Percentiles rank a stretch among this genome's conserved stretches.
These are phyloP conservation scores for Beta lomatogona DNA, from an alignment of 179 eudicot species.

Conservation along the genomic window DNA sequence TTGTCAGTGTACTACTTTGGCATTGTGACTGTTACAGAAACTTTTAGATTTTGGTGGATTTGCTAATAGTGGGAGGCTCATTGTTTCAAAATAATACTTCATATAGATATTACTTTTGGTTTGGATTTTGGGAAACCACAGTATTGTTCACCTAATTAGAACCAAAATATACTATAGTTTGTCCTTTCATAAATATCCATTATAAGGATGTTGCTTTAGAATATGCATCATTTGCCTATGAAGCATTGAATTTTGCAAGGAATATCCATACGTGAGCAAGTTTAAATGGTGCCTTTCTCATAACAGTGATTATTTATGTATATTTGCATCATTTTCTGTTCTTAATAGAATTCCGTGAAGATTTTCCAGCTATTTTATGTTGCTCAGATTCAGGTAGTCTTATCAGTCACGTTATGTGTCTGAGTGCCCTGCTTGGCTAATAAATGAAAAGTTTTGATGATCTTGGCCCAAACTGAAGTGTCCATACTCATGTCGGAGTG, in stretches of 20 bases:
- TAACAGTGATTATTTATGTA: no score
- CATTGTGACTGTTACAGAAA: neutral
- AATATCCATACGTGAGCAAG: no score
- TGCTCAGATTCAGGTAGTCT: neutral
- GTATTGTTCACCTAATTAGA: neutral
- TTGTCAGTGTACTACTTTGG: constrained; percentile 3
- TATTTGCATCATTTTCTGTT: no score
- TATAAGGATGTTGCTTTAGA: neutral
- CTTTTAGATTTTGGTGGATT: neutral
- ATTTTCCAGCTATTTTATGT: neutral
- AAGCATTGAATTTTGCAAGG: no score
- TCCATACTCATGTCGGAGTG: no score
- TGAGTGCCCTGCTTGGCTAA: no score
- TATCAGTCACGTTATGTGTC: no score
- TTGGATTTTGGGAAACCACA: neutral
- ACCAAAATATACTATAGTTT: neutral
- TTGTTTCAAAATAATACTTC: neutral
- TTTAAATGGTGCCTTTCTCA: no score
- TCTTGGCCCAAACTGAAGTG: no score
- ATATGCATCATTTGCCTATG: no score
- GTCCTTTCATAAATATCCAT: neutral
- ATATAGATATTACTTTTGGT: neutral
- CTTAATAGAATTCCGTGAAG: neutral
- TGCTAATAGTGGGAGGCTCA: neutral
- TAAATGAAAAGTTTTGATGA: no score